These are phyloP conservation scores for Lablab purpureus DNA, from an alignment of 306 rosid species.

Conservation along the genomic window DNA sequence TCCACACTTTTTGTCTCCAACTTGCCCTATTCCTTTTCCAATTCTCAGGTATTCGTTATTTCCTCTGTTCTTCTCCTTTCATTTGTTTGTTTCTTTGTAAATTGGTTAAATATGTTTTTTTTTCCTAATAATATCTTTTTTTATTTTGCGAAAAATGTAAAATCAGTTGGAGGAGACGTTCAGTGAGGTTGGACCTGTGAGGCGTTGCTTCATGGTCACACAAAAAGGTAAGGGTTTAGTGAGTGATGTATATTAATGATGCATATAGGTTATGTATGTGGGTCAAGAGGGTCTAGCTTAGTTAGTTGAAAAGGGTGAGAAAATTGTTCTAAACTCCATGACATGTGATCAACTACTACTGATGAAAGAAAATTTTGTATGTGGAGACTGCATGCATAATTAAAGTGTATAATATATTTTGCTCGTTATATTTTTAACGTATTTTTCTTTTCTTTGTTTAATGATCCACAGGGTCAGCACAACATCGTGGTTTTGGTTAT, in stretches of 20 bases:
- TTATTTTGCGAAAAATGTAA: too few relatives aligned
- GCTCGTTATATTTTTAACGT: not conserved
- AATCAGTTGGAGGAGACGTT: conserved; percentile 85
- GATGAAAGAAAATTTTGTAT: not conserved
- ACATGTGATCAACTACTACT: too few relatives aligned
- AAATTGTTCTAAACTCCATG: too few relatives aligned
- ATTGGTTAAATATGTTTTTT: not conserved
- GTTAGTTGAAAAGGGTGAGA: too few relatives aligned
- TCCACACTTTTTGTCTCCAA: conserved; percentile 79
- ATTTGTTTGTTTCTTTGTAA: not conserved
- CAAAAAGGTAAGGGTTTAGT: conserved; percentile 62
- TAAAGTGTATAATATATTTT: not conserved
- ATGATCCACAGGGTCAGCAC: conserved; percentile 70
- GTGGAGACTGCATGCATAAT: not conserved
- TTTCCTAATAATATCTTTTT: not conserved
- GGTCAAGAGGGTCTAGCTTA: too few relatives aligned
- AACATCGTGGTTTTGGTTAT: conserved; percentile 85
- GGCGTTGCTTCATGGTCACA: conserved; percentile 90
- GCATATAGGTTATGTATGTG: not conserved
- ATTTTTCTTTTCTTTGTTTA: conserved; percentile 4
- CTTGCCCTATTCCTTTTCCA: conserved; percentile 79
- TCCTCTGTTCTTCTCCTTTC: not conserved
- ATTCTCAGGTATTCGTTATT: conserved; percentile 62
- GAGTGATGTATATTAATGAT: not conserved
- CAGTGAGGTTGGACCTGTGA: conserved; percentile 86